phyloP scores from a whole-genome alignment of 176 grass and related monocot genomes.

The Puccinellia tenuiflora region DNA sequence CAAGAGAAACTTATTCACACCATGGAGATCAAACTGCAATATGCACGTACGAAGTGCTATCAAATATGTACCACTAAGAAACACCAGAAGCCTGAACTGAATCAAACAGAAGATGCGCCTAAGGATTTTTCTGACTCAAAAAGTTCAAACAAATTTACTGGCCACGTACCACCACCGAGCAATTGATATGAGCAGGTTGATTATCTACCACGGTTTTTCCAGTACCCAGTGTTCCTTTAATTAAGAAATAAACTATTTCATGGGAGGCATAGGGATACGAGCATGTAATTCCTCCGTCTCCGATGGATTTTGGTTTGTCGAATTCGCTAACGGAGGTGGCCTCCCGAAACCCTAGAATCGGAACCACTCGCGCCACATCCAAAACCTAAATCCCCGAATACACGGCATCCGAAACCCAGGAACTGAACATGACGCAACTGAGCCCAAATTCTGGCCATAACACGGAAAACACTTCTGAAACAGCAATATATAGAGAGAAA shows the following conservation, averaged over 20 bases:
- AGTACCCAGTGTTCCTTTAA: background rate
- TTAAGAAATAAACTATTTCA: background rate
- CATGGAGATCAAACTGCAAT: background rate
- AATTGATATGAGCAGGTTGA: background rate
- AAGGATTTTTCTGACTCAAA: background rate
- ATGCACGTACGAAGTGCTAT: background rate
- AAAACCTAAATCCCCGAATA: constrained; percentile 12
- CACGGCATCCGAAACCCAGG: background rate
- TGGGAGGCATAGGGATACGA: background rate
- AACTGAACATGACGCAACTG: background rate
- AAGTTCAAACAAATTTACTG: background rate
- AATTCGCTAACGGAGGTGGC: background rate
- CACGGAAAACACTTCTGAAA: background rate
- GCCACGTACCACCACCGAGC: background rate
- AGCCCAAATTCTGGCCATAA: background rate
- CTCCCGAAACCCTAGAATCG: constrained; percentile 22
- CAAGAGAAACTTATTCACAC: background rate
- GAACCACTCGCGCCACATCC: background rate
- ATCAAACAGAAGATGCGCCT: background rate
- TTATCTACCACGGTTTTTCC: background rate
- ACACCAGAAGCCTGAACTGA: background rate
- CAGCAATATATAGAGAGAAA: background rate
- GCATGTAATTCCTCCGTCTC: background rate
- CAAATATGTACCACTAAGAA: background rate
- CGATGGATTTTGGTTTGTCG: background rate